Evolutionary conservation across 2,329 filamentous ascomycete species (phyloP).

Genomic region (Xylariomycetidae sp.): DNA sequence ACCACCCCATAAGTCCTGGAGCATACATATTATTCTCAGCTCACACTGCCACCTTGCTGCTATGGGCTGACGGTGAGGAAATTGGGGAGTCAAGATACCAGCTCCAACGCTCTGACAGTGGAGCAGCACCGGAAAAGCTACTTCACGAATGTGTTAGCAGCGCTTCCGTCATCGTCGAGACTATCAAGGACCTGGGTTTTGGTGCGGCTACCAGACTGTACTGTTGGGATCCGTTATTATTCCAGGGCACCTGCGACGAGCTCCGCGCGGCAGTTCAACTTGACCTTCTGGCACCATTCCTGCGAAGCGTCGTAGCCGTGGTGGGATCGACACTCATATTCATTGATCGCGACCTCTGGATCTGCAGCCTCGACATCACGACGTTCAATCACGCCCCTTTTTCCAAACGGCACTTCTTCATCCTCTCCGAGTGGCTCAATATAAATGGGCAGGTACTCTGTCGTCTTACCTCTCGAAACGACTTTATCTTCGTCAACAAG

Average conservation of each 20-base stretch:
- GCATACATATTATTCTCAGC: conserved; percentile 8
- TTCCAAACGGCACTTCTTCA: conserved; percentile 13
- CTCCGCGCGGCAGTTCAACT: conserved; percentile 1
- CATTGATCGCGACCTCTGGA: conserved; percentile 10
- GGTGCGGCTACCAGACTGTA: conserved; percentile 5
- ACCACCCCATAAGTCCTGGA: conserved; percentile 6
- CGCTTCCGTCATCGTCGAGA: conserved; percentile 6
- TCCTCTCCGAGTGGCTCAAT: conserved; percentile 13
- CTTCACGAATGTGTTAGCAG: conserved; percentile 3
- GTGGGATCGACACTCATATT: conserved; percentile 12
- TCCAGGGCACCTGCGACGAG: conserved; percentile 3
- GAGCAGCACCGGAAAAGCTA: conserved; percentile 4
- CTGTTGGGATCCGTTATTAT: conserved; percentile 8
- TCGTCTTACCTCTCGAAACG: conserved; percentile 8
- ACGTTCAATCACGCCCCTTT: conserved; percentile 10
- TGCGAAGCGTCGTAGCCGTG: conserved; percentile 8
- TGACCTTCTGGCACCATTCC: conserved; percentile 6
- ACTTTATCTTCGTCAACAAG: conserved; percentile 13
- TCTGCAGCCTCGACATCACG: conserved; percentile 12
- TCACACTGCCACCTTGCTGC: conserved; percentile 5
- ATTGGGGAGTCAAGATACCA: conserved; percentile 4
- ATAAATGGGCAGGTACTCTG: conserved; percentile 10
- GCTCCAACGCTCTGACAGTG: conserved; percentile 4
- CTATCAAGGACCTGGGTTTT: conserved; percentile 4
- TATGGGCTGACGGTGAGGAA: conserved; percentile 9